Conservation (phyloP, 148 eudicot genomes). For the Chenopodium formosanum region DNA sequence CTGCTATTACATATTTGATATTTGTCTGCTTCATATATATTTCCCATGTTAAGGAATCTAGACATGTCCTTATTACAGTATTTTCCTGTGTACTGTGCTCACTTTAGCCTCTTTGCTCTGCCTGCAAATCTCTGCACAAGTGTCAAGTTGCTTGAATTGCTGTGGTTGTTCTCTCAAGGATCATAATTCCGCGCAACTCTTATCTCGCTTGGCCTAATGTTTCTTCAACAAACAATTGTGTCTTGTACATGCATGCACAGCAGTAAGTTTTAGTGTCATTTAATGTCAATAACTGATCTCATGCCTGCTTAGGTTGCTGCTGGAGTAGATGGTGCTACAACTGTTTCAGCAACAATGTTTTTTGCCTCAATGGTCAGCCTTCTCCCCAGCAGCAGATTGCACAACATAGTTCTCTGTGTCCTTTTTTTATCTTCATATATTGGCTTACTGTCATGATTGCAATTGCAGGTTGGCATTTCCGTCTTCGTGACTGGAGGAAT, state of each 20-base stretch:
- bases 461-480: conserved; percentile 80
- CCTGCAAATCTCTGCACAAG: background rate
- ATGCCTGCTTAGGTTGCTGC: conserved; percentile 62
- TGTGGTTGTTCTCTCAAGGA: background rate
- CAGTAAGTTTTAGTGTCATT: conserved; percentile 1
- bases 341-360: conserved; percentile 94
- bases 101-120: background rate
- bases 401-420: background rate
- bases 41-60: background rate
- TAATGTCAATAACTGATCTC: background rate
- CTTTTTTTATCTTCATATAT: background rate
- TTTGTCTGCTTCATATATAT: background rate
- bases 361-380: conserved; percentile 76
- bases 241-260: background rate
- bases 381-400: background rate
- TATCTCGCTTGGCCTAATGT: background rate
- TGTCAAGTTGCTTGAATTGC: background rate
- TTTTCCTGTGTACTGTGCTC: background rate
- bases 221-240: background rate
- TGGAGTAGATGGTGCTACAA: conserved; percentile 84
- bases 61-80: background rate
- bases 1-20: background rate
- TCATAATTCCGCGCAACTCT: background rate
- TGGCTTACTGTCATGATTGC: conserved; percentile 17
- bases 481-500: conserved; percentile 95